Evolutionary conservation across 257 asterid genomes (phyloP), one percentile per base, ranked within the genome.

Genomic region (Datura wrightii): DNA sequence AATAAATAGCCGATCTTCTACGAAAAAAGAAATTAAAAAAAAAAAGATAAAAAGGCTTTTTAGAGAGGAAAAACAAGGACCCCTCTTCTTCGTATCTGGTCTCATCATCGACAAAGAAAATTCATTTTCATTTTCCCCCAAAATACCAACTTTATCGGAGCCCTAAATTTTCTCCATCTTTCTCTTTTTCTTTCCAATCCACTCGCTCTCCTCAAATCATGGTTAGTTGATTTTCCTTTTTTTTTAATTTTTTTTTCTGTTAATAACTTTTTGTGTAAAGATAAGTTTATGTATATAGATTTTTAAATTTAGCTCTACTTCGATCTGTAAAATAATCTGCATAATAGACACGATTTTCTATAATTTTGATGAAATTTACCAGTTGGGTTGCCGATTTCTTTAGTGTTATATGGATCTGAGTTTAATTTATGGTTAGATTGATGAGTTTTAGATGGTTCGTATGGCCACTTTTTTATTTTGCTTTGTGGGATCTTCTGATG

Each of bases 151-250:
- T 80, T 83, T 65, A 72, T 84, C 86, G 89, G 88, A 85, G 86
- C 87, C 90, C 90, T 88, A 86, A 82, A 88, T 88, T 86, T 86
- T 70, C 87, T 88, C 87, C 85, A 65, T 11, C 7, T 36, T 11
- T 83, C 85, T 76, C 66, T n/a, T 44, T 72, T 62, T 31, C 16
- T 62, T 10, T 16, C 4, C 6, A 34, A 24, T 41, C 50, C 11
- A 34, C 53, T 48, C 58, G 50, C 62, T 34, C 80, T 54, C 84
- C 50, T 56, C 83, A 42, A 44, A 84, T 34, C 83, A 88, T 88
- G 90, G 90, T 88, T 44, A 86, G 89, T 71, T 42, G 4, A 18
- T 36, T 14, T 39, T 5, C 44, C 2, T 50, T 34, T 39, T 39
- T 39, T 39, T 39, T 39, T 39, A 24, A 24, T 39, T 39, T 4